Evolutionary conservation across 192 early-diverging fungal genomes (phyloP).

Genomic region (Phycomyces nitens): DNA sequence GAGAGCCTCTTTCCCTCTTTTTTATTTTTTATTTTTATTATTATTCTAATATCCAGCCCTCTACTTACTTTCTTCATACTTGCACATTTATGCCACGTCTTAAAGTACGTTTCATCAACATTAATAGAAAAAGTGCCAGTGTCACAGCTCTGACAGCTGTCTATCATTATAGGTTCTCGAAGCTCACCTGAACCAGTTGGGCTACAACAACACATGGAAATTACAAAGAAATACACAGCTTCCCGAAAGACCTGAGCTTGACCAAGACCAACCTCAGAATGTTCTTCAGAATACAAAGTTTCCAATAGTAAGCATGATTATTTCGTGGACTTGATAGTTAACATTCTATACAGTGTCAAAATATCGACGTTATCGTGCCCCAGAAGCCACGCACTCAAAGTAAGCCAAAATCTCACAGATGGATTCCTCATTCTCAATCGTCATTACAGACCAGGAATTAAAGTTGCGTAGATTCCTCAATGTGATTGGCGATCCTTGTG

Average conservation of each 20-base stretch:
- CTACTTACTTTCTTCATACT: neutral
- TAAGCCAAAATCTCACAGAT: neutral
- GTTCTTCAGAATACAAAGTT: constrained; percentile 5
- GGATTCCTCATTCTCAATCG: neutral
- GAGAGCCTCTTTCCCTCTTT: neutral
- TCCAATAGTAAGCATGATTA: neutral
- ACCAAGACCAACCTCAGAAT: neutral
- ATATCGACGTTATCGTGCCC: constrained; percentile 23
- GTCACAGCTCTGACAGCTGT: neutral
- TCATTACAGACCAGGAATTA: constrained; percentile 9
- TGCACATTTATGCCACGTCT: neutral
- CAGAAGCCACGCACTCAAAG: constrained; percentile 6
- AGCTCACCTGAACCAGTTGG: constrained; percentile 1
- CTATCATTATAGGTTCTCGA: neutral
- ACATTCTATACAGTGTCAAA: constrained; percentile 18
- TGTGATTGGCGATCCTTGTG: constrained; percentile 13
- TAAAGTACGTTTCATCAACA: neutral
- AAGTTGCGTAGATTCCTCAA: constrained; percentile 22
- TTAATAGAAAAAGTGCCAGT: neutral
- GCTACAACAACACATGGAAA: constrained; percentile 28
- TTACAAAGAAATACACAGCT: constrained; percentile 18
- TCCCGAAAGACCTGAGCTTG: neutral
- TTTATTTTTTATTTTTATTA: neutral
- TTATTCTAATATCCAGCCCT: neutral
- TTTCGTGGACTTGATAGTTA: neutral